Percentiles rank a stretch among this genome's conserved stretches.
phyloP scores from a whole-genome alignment of 2,329 filamentous ascomycete species.

The Trichoderma pleuroti region DNA sequence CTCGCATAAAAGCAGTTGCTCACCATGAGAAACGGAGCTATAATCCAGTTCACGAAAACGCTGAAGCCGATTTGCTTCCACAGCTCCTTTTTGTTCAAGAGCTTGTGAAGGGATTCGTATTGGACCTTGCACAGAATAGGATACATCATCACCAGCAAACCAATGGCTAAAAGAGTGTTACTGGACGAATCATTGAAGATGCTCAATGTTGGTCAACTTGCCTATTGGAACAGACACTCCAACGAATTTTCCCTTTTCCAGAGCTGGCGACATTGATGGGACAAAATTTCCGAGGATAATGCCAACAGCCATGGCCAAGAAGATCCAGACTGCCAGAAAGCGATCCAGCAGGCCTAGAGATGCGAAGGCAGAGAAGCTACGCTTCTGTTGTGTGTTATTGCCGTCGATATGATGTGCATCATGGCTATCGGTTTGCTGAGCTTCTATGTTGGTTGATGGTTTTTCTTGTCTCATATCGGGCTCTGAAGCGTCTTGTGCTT shows the following conservation, averaged over 20 bases:
- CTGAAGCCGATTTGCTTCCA: slow-evolving; percentile 81
- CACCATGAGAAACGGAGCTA: slow-evolving; percentile 81
- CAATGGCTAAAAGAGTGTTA: slow-evolving; percentile 54
- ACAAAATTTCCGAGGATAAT: slow-evolving; percentile 76
- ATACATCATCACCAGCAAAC: slow-evolving; percentile 90
- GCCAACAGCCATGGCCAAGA: slow-evolving; percentile 73
- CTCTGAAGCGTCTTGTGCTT: background rate
- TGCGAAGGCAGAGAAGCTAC: slow-evolving; percentile 44
- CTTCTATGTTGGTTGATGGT: background rate
- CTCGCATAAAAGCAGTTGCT: slow-evolving; percentile 13
- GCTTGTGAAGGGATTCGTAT: slow-evolving; percentile 68
- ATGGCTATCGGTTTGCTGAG: background rate
- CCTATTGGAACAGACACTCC: slow-evolving; percentile 65
- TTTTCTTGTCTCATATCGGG: background rate
- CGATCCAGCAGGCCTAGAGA: slow-evolving; percentile 59
- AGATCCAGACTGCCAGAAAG: slow-evolving; percentile 68
- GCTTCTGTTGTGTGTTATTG: background rate
- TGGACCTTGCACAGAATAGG: slow-evolving; percentile 85
- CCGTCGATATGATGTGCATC: background rate
- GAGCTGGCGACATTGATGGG: slow-evolving; percentile 53
- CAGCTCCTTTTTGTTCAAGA: slow-evolving; percentile 58
- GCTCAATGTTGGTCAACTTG: slow-evolving; percentile 27
- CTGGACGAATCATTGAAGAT: background rate
- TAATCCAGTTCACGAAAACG: slow-evolving; percentile 74
- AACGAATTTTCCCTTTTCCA: slow-evolving; percentile 70